Base-by-base conservation (phyloP, 2,329 filamentous ascomycete species). In the Didymella keratinophila region DNA sequence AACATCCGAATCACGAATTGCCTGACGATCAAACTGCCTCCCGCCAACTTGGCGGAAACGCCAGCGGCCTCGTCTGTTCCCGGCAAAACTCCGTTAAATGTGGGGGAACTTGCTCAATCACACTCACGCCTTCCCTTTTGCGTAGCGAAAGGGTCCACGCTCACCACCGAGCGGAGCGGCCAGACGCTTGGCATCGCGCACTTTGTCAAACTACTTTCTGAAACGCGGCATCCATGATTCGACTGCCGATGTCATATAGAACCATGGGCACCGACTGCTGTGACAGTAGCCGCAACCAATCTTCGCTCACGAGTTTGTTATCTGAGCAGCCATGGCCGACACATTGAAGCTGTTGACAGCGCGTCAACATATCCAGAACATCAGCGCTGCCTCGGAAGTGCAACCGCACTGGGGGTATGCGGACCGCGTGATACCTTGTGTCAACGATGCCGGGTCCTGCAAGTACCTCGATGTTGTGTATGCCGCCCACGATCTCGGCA, bases 371-470 rank as follows among this genome's bases (percentile, higher is more conserved):
- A 58, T 58, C 60, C 82, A 84, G 65, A 76, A 84, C 54, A 65
- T 71, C 59, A 77, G 69, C 66, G 76, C 78, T 28, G 80, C 77
- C 28, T 55, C 62, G 5, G 58, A 58, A 14, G 52, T 82, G 21
- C 77, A 80, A 65, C 77, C 76, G 46, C 83, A 87, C 65, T 88
- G 85, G 85, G 86, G 83, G 0, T 88, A 87, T 67, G 75, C 78
- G 2, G 77, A 78, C 51, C 81, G 85, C 20, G 77, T 81, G 1
- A 49, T 86, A 0, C 86, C 86, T 23, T 88, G 86, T 70, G 82
- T 79, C 23, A 87, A 81, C 60, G 86, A 87, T 70, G 67, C 76
- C 0, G 85, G 84, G 1, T 83, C 83, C 5, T 89, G 86, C 69
- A 80, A 75, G 34, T 89, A 88, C 68, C 78, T 87, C 27, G 83